Base-by-base conservation (phyloP, 2,329 filamentous ascomycete species). In the Blumeriella jaapii region DNA sequence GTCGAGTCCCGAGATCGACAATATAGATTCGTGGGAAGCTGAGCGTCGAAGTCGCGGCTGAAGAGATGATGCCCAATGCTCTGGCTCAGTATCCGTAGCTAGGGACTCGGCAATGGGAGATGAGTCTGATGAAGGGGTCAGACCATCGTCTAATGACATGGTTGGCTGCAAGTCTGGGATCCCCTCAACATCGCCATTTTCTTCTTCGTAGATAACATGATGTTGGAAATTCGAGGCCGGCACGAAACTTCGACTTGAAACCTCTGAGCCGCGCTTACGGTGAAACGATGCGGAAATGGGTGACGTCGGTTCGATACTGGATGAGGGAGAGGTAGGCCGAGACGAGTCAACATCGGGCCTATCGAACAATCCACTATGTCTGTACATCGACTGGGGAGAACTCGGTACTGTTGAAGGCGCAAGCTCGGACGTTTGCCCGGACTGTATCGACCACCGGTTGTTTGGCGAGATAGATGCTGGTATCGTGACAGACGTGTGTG, bases 1-100 rank as follows among this genome's bases (percentile, higher is more conserved):
- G 54, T 95, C 89, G 56, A 94, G 78, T 2, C 85, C 86, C 0
- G 78, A 74, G 2, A 94, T 70, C 0, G 87, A 95, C 47, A 95
- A 71, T 42, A 95, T 78, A 12, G 84, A 93, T 55, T 95, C 87
- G 49, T 93, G 85, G 1, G 87, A 94, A 2, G 75, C 55, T 2
- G 75, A 68, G 19, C 80, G 77, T 25, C 74, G 80, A 3, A 87
- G 58, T 2, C 59, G 57, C 34, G 60, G 62, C 37, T 56, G 58
- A 47, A 61, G 59, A 47, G 44, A 52, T 52, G 33, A 26, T 40
- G 46, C 26, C 49, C 51, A 50, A 12, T 44, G 32, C n/a, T 49
- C 31, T 10, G 22, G 25, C 11, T 35, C 25, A 23, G 13, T 29
- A 11, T 36, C 37, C 1, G 18, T 11, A 31, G 27, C 13, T 26